Conservation (phyloP, 768 basidiomycete species). For the Trametes meyenii region DNA sequence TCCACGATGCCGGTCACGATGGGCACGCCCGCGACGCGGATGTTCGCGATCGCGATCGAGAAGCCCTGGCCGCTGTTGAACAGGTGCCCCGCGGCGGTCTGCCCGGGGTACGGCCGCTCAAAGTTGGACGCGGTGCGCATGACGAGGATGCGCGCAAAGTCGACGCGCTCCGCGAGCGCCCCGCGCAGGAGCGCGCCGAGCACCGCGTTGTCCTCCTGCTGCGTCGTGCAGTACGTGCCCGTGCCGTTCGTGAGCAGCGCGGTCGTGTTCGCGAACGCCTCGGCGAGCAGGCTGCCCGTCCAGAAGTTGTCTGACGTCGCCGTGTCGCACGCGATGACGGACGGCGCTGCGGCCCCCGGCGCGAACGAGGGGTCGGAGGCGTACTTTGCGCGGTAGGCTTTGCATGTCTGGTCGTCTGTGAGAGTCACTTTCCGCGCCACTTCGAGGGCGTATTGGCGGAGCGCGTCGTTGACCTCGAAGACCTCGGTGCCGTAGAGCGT, state of each 20-base stretch:
- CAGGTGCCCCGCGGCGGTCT: constrained; percentile 32
- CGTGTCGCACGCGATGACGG: constrained; percentile 39
- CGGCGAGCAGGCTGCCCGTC: constrained; percentile 39
- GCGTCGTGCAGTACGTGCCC: constrained; percentile 38
- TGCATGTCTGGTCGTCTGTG: constrained; percentile 36
- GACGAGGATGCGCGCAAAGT: constrained; percentile 42
- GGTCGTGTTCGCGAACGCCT: constrained; percentile 43
- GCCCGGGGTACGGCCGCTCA: constrained; percentile 30
- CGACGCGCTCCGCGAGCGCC: constrained; percentile 34
- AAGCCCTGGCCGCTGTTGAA: constrained; percentile 38
- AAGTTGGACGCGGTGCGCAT: constrained; percentile 44
- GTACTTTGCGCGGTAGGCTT: constrained; percentile 39
- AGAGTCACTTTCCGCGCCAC: constrained; percentile 36
- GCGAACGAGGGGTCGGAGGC: constrained; percentile 28
- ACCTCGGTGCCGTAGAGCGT: constrained; percentile 47
- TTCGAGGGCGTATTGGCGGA: constrained; percentile 36
- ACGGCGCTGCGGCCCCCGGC: constrained; percentile 37
- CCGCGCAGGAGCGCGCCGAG: constrained; percentile 43
- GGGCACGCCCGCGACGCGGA: constrained; percentile 39
- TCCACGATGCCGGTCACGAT: constrained; percentile 40
- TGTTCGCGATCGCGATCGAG: constrained; percentile 38
- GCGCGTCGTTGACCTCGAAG: constrained; percentile 47
- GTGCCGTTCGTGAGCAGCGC: constrained; percentile 38
- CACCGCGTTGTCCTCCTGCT: constrained; percentile 46
- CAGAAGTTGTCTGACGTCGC: constrained; percentile 43